phyloP scores from a whole-genome alignment of 371 early-diverging fungal genomes.

The Haplosporangium sp. region DNA sequence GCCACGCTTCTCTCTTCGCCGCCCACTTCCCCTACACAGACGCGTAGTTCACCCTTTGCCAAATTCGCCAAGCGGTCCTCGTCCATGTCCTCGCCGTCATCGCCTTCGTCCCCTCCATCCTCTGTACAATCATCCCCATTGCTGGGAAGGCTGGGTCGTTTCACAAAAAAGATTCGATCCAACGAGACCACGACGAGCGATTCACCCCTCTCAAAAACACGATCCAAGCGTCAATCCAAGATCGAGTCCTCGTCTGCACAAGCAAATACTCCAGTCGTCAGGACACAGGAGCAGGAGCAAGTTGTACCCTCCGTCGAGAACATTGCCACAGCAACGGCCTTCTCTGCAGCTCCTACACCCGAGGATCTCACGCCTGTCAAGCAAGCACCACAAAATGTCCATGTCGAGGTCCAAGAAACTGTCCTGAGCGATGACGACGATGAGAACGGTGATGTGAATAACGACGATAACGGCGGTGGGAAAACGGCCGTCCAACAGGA shows the following conservation, averaged over 20 bases:
- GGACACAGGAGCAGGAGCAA: no score
- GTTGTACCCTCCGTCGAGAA: no score
- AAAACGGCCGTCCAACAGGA: slow-evolving; percentile 8
- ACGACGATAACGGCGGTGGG: neutral
- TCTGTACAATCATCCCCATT: slow-evolving; percentile 16
- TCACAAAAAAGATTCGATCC: slow-evolving; percentile 30
- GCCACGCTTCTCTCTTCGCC: no score
- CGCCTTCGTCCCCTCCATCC: neutral
- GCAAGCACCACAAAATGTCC: neutral
- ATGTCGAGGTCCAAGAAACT: slow-evolving; percentile 11
- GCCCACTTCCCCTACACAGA: no score
- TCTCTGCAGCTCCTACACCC: no score
- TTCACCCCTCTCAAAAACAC: neutral
- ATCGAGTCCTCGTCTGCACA: slow-evolving; percentile 9
- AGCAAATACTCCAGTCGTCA: no score
- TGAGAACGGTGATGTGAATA: neutral
- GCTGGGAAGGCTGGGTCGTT: slow-evolving; percentile 22
- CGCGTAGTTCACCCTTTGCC: slow-evolving; percentile 6
- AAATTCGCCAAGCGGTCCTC: slow-evolving; percentile 29
- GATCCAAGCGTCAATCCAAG: slow-evolving; percentile 14
- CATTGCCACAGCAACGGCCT: no score
- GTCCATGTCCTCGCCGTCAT: neutral
- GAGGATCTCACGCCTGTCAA: no score
- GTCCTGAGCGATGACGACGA: slow-evolving; percentile 7
- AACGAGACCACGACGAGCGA: slow-evolving; percentile 19